phyloP scores from a whole-genome alignment of 257 asterid species.

The Misopates orontium region DNA sequence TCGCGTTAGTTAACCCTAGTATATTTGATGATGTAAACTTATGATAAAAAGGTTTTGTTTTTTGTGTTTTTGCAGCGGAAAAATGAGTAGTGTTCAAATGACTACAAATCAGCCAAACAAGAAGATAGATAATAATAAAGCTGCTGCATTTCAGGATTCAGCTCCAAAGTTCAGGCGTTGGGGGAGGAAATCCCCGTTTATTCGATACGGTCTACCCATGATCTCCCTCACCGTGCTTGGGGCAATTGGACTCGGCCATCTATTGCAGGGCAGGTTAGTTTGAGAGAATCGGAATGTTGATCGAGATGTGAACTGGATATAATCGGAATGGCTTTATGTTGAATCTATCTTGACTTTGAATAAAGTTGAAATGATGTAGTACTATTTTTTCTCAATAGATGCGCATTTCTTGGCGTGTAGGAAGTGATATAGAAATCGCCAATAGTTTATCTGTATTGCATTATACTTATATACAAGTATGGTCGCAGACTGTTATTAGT shows the following conservation, averaged over 20 bases:
- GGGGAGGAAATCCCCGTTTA: conserved; percentile 79
- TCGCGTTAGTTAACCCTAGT: no score
- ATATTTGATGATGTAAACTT: no score
- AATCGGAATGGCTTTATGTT: conserved; percentile 8
- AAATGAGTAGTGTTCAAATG: conserved; percentile 36
- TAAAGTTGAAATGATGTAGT: neutral
- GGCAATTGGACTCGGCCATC: conserved; percentile 89
- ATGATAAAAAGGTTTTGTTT: no score
- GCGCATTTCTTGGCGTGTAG: neutral
- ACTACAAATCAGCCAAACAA: conserved; percentile 36
- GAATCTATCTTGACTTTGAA: no score
- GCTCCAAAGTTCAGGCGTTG: conserved; percentile 62
- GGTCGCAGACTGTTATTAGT: no score
- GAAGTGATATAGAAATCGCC: neutral
- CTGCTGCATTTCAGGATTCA: conserved; percentile 32
- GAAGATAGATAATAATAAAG: no score
- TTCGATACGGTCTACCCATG: conserved; percentile 93
- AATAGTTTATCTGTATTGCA: no score
- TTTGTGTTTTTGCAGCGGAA: neutral
- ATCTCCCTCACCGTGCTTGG: conserved; percentile 92
- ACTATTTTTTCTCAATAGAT: neutral
- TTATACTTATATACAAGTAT: neutral
- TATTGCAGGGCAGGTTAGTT: conserved; percentile 89
- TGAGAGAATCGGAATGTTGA: neutral
- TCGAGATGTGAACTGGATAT: neutral